phyloP scores from a whole-genome alignment of 768 basidiomycete genomes.

The Mycena venus region DNA sequence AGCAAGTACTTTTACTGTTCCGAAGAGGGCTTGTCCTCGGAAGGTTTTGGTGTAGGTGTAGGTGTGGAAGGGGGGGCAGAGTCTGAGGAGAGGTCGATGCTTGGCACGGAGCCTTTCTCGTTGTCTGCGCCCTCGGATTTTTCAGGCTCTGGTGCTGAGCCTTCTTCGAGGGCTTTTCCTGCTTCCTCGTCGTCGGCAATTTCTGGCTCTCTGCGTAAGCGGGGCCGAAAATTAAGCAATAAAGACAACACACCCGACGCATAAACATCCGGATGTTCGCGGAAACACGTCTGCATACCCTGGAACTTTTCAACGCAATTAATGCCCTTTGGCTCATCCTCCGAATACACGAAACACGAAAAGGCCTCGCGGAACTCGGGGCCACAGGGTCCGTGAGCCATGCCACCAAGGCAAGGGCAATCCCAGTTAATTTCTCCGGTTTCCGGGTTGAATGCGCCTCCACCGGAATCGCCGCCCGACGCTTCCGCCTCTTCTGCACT shows the following conservation, averaged over 20 bases:
- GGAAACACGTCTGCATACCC: conserved; percentile 98
- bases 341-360: conserved; percentile 95
- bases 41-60: not conserved
- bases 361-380: conserved; percentile 94
- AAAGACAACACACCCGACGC: conserved; percentile 78
- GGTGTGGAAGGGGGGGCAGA: not conserved
- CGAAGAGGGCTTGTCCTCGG: conserved; percentile 10
- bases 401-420: conserved; percentile 98
- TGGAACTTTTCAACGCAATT: conserved; percentile 99
- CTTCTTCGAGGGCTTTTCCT: not conserved
- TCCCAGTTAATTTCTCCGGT: conserved; percentile 99
- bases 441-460: conserved; percentile 90
- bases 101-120: not conserved
- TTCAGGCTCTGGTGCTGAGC: not conserved
- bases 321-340: conserved; percentile 96
- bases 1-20: conserved; percentile 22
- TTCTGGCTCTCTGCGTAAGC: conserved; percentile 14
- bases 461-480: conserved; percentile 34
- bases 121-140: not conserved
- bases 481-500: conserved; percentile 36
- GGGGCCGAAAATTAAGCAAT: not conserved
- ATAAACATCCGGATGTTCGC: conserved; percentile 95
- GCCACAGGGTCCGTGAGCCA: conserved; percentile 98
- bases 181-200: conserved; percentile 34
- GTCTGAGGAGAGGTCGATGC: not conserved